Percentiles rank a stretch among this genome's conserved stretches.
phyloP scores from a whole-genome alignment of 2,329 filamentous ascomycete species.

The Dothideomycetes sp. region DNA sequence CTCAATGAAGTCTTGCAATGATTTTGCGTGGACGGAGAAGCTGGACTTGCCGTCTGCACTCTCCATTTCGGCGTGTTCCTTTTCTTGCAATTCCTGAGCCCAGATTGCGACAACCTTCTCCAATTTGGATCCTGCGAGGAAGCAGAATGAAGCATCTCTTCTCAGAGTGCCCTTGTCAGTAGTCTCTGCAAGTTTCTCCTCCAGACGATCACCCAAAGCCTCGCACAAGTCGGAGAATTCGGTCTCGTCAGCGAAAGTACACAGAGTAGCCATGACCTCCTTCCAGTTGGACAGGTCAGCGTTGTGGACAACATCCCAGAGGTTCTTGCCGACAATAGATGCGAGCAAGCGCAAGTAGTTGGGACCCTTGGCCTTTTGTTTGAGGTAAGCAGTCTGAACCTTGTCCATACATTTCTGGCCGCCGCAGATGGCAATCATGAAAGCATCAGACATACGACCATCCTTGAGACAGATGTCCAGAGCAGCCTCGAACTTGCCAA shows the following conservation, averaged over 20 bases:
- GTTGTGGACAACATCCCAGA: conserved; percentile 97
- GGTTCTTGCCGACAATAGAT: conserved; percentile 89
- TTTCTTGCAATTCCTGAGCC: conserved; percentile 80
- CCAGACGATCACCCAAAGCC: conserved; percentile 80
- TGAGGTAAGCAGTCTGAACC: conserved; percentile 83
- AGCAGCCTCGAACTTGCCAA: conserved; percentile 84
- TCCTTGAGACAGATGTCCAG: conserved; percentile 80
- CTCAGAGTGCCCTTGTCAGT: conserved; percentile 47
- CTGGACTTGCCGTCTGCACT: conserved; percentile 59
- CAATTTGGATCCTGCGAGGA: conserved; percentile 86
- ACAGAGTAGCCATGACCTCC: conserved; percentile 89
- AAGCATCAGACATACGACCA: conserved; percentile 80
- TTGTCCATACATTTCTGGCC: conserved; percentile 90
- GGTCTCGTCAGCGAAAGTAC: conserved; percentile 83
- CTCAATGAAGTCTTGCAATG: conserved; percentile 88
- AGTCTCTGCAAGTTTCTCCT: conserved; percentile 51
- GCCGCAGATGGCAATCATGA: conserved; percentile 95
- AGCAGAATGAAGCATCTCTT: conserved; percentile 95
- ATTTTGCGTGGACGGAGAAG: conserved; percentile 84
- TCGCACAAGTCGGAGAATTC: conserved; percentile 96
- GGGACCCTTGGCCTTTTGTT: conserved; percentile 69
- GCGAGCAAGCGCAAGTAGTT: conserved; percentile 87
- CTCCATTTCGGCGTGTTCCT: conserved; percentile 65
- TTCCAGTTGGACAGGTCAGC: conserved; percentile 91
- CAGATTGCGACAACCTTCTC: conserved; percentile 96